Base-by-base conservation (phyloP, 1,284 basidiomycete species). In the Puccinia novopanici region DNA sequence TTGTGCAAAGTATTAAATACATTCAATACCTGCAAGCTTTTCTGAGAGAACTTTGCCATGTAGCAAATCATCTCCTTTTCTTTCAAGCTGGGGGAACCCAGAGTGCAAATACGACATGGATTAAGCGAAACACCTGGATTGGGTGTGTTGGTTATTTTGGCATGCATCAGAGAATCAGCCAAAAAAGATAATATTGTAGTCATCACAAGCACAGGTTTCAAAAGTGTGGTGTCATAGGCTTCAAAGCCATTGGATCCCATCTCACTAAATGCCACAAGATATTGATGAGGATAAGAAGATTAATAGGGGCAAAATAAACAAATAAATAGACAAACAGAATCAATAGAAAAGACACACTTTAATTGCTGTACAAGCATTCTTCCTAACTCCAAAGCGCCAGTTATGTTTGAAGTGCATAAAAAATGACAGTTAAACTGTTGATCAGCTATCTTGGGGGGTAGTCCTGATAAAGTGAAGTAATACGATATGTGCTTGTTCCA, bases 151-250 rank as follows among this genome's bases (percentile, higher is more conserved):
- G 61, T 65, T 8, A 65, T 40, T n/a, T 65, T 34, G 3, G 61
- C 61, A 65, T 65, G 61, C 30, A 65, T 65, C 2, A 34, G 61
- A 40, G 61, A 65, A n/a, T 65, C 61, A 27, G 4, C 61, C 24
- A 65, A 27, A 34, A 65, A 37, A 27, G 34, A 65, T 3, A 65
- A 65, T 19, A 40, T 34, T 19, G 34, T 8, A 5, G 61, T 40
- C 61, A 65, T 65, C 5, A 65, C 61, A 17, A 45, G 30, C 8
- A 65, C 61, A 10, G 37, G 30, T 34, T 65, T 10, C 10, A 2
- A 3, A 3, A 65, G 61, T 6, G 30, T 22, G 40, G 12, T 5
- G 30, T 65, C 40, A 65, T 19, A 65, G 5, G 61, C 61, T 30
- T 15, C n/a, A 24, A 19, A 65, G 15, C 61, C 61, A 4, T 65